phyloP scores from a whole-genome alignment of 345 rosid genomes.

The Camelina neglecta region DNA sequence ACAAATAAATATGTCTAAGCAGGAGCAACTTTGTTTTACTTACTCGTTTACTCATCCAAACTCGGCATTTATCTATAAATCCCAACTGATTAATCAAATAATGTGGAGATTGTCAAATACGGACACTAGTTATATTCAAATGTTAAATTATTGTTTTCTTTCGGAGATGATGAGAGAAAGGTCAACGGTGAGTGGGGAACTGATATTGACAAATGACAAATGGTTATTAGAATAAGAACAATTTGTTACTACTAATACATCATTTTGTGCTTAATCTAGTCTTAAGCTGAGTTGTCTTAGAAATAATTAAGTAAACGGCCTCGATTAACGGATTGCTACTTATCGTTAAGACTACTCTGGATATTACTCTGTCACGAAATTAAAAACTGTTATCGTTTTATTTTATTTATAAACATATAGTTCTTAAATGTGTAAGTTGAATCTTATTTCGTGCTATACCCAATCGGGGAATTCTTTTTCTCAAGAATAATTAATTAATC shows the following conservation, averaged over 20 bases:
- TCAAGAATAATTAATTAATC: background rate
- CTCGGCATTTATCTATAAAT: background rate
- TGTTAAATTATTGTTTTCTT: slow-evolving; percentile 26
- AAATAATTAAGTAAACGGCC: slow-evolving; percentile 18
- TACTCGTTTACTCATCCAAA: slow-evolving; percentile 14
- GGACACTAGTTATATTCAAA: slow-evolving; percentile 37
- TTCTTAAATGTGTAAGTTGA: slow-evolving; percentile 37
- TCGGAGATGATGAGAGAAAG: slow-evolving; percentile 29
- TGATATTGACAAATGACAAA: slow-evolving; percentile 16
- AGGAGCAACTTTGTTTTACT: slow-evolving; percentile 3
- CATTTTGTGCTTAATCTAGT: slow-evolving; percentile 25
- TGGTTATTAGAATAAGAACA: slow-evolving; percentile 16
- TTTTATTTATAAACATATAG: background rate
- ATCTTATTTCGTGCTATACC: slow-evolving; percentile 26
- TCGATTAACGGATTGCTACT: slow-evolving; percentile 37
- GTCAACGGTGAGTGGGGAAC: slow-evolving; percentile 35
- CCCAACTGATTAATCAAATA: slow-evolving; percentile 3
- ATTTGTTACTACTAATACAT: background rate
- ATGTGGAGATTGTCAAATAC: slow-evolving; percentile 27
- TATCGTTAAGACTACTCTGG: slow-evolving; percentile 21
- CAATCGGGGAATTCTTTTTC: slow-evolving; percentile 8
- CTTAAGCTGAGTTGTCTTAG: slow-evolving; percentile 34
- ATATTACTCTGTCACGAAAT: slow-evolving; percentile 35
- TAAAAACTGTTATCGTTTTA: background rate
- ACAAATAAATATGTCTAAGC: background rate